phyloP scores from a whole-genome alignment of 768 basidiomycete species.

The Leccinellum rugosiceps region DNA sequence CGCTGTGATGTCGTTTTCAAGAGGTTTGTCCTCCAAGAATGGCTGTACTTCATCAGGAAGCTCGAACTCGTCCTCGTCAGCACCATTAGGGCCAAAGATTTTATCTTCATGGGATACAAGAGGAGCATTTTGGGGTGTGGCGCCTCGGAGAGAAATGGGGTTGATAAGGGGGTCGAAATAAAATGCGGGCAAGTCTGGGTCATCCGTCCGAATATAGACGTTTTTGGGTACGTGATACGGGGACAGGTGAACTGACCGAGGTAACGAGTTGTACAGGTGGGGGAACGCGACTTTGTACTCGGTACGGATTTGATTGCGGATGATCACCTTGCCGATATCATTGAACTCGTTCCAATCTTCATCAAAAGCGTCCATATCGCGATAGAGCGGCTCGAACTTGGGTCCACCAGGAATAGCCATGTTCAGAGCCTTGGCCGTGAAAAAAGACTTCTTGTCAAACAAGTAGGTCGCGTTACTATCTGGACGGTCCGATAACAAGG shows the following conservation, averaged over 20 bases:
- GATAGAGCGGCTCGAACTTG: slow-evolving; percentile 95
- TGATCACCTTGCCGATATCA: slow-evolving; percentile 99
- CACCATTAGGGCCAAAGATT: slow-evolving; percentile 86
- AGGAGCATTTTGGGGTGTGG: slow-evolving; percentile 77
- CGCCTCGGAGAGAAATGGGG: slow-evolving; percentile 89
- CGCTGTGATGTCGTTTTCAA: slow-evolving; percentile 90
- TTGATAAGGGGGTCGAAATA: slow-evolving; percentile 99
- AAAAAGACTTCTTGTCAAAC: slow-evolving; percentile 97
- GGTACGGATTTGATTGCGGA: slow-evolving; percentile 96
- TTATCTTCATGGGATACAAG: slow-evolving; percentile 85
- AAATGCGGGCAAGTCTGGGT: slow-evolving; percentile 98
- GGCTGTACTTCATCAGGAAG: slow-evolving; percentile 75
- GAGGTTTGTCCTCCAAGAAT: slow-evolving; percentile 73
- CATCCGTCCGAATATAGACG: slow-evolving; percentile 98
- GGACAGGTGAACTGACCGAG: slow-evolving; percentile 89
- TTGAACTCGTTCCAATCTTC: slow-evolving; percentile 99
- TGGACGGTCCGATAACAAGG: slow-evolving; percentile 87
- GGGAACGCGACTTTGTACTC: slow-evolving; percentile 99
- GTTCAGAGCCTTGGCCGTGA: slow-evolving; percentile 96
- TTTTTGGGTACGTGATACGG: slow-evolving; percentile 94
- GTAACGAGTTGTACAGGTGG: slow-evolving; percentile 96
- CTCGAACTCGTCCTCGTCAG: slow-evolving; percentile 85
- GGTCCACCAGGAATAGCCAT: slow-evolving; percentile 98
- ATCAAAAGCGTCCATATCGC: slow-evolving; percentile 96
- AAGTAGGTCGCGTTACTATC: slow-evolving; percentile 90